Conservation (phyloP, 2,329 filamentous ascomycete genomes). For the Colletotrichum liaoningense region DNA sequence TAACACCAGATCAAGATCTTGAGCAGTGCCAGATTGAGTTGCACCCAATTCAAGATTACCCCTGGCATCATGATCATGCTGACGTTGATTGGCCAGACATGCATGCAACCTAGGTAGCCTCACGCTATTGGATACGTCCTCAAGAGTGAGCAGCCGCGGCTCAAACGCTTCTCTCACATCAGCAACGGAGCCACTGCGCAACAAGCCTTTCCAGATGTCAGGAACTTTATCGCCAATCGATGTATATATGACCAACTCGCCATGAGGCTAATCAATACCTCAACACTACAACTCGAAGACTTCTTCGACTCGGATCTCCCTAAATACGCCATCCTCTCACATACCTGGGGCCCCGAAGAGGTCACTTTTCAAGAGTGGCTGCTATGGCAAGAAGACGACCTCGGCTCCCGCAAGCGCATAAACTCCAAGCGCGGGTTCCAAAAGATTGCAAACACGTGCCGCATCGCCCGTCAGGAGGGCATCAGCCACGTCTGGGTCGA, state of each 20-base stretch:
- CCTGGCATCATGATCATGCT: not conserved
- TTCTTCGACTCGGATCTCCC: conserved; percentile 38
- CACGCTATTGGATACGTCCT: not conserved
- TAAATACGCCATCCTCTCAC: conserved; percentile 45
- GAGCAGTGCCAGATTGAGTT: not conserved
- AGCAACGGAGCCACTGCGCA: not conserved
- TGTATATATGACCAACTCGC: not conserved
- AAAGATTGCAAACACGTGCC: conserved; percentile 39
- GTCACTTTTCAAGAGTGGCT: conserved; percentile 40
- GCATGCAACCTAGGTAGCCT: not conserved
- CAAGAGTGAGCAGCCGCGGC: not conserved
- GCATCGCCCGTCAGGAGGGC: conserved; percentile 23
- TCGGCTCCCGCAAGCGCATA: not conserved
- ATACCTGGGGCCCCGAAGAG: conserved; percentile 45
- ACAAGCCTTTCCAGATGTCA: too few species aligned
- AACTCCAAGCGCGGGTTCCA: conserved; percentile 33
- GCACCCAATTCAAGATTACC: not conserved
- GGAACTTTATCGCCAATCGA: too few species aligned
- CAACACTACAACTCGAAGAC: not conserved
- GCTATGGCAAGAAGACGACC: not conserved
- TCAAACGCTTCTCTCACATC: not conserved
- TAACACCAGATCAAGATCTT: not conserved
- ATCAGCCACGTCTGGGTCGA: conserved; percentile 32
- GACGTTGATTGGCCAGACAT: not conserved
- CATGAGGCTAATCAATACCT: conserved; percentile 10